Evolutionary conservation across 1,284 basidiomycete genomes (phyloP), one percentile per base, ranked within the genome.

Genomic region (Rhizoctonia solani): DNA sequence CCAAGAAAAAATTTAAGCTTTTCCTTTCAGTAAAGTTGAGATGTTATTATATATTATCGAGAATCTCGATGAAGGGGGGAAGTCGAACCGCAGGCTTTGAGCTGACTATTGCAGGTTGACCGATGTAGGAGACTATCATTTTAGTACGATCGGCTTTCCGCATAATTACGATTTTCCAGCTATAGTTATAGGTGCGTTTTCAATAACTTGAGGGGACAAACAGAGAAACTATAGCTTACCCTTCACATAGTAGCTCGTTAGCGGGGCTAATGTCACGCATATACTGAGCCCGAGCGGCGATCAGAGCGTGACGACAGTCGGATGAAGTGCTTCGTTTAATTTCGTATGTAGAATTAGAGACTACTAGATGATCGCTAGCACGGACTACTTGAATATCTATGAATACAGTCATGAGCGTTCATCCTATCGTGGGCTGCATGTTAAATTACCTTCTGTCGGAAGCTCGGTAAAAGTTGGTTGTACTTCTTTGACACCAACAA

Each of bases 211-310:
- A 21, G 29, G 21, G 29, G 13, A 21, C 8, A 39, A 6, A 27
- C 25, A 23, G 25, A 6, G 5, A 14, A 54, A 21, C 8, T 46
- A 11, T 21, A 6, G n/a, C 61, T 53, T 23, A 65, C 61, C 61
- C 61, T 30, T 65, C 61, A 27, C 61, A 65, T 39, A 65, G n/a
- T 1, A 65, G 50, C 61, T 65, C 61, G 21, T 65, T 65, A 19
- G 61, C 49, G 4, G 61, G 61, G 11, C 19, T 32, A 39, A 65
- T 65, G 46, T 65, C 61, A 37, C 61, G 61, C 61, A 65, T 65
- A 65, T 65, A 65, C 19, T 65, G 61, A n/a, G 61, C 49, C 11
- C 61, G 47, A 4, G 61, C 61, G 27, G 61, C 61, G 29, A 65
- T 65, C 8, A 65, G 32, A 6, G 61, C 61, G 30, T 65, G 61